A percentile compares a stretch with the other conserved stretches of the same genome.
These are phyloP conservation scores for Sporothrix dimorphospora DNA, from an alignment of 2,329 filamentous ascomycete species.

Conservation along the genomic window DNA sequence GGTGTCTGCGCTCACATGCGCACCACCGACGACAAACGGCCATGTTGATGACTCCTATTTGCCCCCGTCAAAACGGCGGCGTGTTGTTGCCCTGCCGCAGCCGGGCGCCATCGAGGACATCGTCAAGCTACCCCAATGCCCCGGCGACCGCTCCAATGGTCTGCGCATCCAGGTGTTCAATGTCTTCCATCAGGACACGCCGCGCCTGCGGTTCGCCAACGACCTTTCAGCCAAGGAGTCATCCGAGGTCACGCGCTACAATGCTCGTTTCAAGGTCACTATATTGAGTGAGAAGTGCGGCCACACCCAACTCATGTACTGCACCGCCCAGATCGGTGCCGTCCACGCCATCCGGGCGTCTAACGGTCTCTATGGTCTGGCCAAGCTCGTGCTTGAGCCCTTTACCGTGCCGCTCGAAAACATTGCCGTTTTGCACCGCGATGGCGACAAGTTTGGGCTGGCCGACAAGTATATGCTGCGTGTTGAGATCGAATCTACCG, in stretches of 20 bases:
- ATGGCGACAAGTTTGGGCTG: constrained; percentile 52
- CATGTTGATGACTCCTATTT: constrained; percentile 41
- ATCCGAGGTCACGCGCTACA: constrained; percentile 43
- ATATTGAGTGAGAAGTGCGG: constrained; percentile 45
- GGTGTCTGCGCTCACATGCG: constrained; percentile 32
- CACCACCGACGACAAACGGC: not conserved
- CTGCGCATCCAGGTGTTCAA: constrained; percentile 59
- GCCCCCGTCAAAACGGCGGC: constrained; percentile 55
- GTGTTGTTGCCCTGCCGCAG: constrained; percentile 44
- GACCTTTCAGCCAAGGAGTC: constrained; percentile 43
- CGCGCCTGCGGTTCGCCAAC: constrained; percentile 43
- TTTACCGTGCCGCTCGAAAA: constrained; percentile 58
- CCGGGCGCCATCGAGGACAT: constrained; percentile 30
- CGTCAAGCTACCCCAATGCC: constrained; percentile 34
- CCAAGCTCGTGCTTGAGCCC: constrained; percentile 54
- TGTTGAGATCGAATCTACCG: constrained; percentile 57
- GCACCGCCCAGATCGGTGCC: constrained; percentile 58
- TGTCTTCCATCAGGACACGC: constrained; percentile 54
- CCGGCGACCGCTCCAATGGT: constrained; percentile 36
- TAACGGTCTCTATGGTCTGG: constrained; percentile 50
- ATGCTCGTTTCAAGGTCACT: constrained; percentile 49
- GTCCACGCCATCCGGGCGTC: constrained; percentile 55
- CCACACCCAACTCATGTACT: constrained; percentile 52
- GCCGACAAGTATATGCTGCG: constrained; percentile 55
- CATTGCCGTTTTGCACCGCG: constrained; percentile 53